Percentiles rank a stretch among this genome's conserved stretches.
These are phyloP conservation scores for Bondarzewia mesenterica DNA, from an alignment of 1,284 basidiomycete genomes.

Conservation along the genomic window DNA sequence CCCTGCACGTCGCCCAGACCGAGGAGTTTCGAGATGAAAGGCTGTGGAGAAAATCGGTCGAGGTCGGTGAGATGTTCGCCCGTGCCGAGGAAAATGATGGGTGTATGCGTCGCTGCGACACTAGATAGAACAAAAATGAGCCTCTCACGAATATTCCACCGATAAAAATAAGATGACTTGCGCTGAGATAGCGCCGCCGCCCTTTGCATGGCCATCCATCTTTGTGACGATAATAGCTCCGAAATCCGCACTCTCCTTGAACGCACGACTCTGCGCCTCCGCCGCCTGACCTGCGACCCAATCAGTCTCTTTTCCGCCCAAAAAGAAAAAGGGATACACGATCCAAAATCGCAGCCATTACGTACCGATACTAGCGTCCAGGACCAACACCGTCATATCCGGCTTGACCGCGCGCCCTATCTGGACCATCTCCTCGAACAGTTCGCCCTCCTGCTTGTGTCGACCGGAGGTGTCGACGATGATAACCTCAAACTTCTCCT, in stretches of 20 bases:
- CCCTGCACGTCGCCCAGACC: conserved; percentile 96
- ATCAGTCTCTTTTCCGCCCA: conserved; percentile 2
- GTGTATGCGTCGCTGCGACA: conserved; percentile 96
- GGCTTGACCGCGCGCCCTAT: conserved; percentile 92
- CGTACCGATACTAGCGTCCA: conserved; percentile 82
- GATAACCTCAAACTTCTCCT: conserved; percentile 97
- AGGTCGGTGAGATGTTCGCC: conserved; percentile 96
- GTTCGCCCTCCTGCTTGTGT: conserved; percentile 95
- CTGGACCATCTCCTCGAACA: conserved; percentile 98
- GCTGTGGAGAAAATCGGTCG: conserved; percentile 91
- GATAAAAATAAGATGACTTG: conserved; percentile 34
- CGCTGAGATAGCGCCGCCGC: conserved; percentile 99
- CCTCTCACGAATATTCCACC: conserved; percentile 10
- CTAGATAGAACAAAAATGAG: conserved; percentile 36
- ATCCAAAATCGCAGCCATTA: conserved; percentile 1
- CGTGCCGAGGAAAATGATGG: conserved; percentile 97
- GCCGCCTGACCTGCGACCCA: conserved; percentile 81
- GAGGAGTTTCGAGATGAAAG: conserved; percentile 95
- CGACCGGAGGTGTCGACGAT: conserved; percentile 98
- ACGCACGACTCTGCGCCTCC: conserved; percentile 91
- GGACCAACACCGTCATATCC: conserved; percentile 84
- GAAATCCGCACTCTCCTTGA: conserved; percentile 97
- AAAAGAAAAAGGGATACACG: conserved; percentile 2
- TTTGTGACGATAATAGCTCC: conserved; percentile 99
- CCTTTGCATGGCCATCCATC: conserved; percentile 99